Base-by-base conservation (phyloP, 2,329 filamentous ascomycete genomes). In the Exophiala dermatitidis region DNA sequence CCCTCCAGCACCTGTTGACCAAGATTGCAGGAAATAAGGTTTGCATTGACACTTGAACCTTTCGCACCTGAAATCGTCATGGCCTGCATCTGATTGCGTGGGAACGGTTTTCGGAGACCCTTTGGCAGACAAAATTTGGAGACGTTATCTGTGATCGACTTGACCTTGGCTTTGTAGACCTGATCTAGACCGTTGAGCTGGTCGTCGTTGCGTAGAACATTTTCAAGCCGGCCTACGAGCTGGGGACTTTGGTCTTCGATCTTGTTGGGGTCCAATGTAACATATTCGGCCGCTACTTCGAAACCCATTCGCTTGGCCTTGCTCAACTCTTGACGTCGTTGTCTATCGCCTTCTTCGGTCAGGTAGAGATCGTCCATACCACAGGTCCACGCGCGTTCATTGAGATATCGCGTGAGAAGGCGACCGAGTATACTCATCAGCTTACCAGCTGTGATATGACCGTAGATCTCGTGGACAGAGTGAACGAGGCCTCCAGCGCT, bases 21-120 rank as follows among this genome's bases (percentile, higher is more conserved):
- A 38, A 98, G 79, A 67, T 98, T 96, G 71, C 91, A 97, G 29
- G 91, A 97, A 69, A 98, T 98, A 56, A 96, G 82, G 65, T 95
- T 96, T 47, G 93, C 93, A 68, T 98, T 98, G 71, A 98, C 93
- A 64, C 81, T 77, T 50, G 82, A 86, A 67, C 93, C 93, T 74
- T 98, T 98, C 48, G 93, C 93, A 69, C 93, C 93, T 52, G 93
- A 96, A 9, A 85, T 86, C 26, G 93, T 98, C 93, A 98, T 98
- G 60, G 88, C 83, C 76, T 98, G 93, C 91, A 98, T 98, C 72
- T 97, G 91, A 66, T 98, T 98, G 66, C 85, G 86, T 1, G 93
- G 93, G 71, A 98, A 98, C 5, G 86, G 82, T 72, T 97, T 98
- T 64, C 88, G 83, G 30, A 98, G 80, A 40, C 88, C 89, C 19